Evolutionary conservation across 805 yeast genomes (phyloP).

Genomic region (Lipomyces mesembrius): DNA sequence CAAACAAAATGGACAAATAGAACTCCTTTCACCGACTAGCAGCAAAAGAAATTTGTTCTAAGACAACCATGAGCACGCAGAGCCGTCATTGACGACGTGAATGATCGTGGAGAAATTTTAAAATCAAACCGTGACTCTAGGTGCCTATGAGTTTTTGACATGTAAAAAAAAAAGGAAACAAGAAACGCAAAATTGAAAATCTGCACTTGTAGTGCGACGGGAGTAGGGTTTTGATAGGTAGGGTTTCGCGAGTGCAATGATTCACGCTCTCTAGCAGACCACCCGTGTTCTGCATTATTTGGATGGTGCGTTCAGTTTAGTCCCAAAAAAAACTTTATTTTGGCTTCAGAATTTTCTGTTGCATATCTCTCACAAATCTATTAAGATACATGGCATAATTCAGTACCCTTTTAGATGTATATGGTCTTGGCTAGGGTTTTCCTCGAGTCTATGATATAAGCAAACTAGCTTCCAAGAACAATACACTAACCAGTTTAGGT

Average conservation of each 20-base stretch:
- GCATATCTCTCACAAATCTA: too few relatives aligned
- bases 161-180: not conserved
- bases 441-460: too few relatives aligned
- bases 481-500: too few relatives aligned
- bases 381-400: too few relatives aligned
- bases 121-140: constrained; percentile 14
- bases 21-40: not conserved
- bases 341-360: too few relatives aligned
- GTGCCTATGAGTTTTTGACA: constrained; percentile 14
- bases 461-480: too few relatives aligned
- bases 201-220: not conserved
- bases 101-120: not conserved
- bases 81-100: constrained; percentile 17
- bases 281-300: too few relatives aligned
- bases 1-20: constrained; percentile 9
- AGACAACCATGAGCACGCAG: constrained; percentile 19
- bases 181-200: not conserved
- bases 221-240: not conserved
- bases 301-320: too few relatives aligned
- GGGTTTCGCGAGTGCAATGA: not conserved
- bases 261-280: too few relatives aligned
- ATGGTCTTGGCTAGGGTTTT: too few relatives aligned
- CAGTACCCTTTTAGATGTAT: too few relatives aligned
- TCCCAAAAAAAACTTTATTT: too few relatives aligned
- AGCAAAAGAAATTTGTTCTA: not conserved